Conservation (phyloP, 257 asterid species). For the Solanum microdontum region DNA sequence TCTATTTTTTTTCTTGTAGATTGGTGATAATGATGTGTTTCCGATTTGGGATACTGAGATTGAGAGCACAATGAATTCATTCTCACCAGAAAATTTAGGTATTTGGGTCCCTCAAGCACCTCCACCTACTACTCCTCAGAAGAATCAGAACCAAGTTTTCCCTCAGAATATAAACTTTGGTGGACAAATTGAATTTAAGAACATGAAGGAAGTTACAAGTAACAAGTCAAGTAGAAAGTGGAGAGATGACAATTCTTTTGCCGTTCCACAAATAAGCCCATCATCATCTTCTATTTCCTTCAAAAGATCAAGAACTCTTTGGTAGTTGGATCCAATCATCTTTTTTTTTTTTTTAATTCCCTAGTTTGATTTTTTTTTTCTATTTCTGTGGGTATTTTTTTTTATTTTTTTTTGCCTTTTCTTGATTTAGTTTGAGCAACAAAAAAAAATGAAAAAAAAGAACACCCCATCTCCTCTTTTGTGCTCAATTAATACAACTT, state of each 20-base stretch:
- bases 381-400: no score
- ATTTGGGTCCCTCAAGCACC: conserved; percentile 65
- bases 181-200: conserved; percentile 27
- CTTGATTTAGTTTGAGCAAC: neutral
- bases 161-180: conserved; percentile 22
- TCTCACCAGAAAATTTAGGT: conserved; percentile 32
- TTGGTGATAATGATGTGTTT: conserved; percentile 28
- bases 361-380: neutral
- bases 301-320: conserved; percentile 41
- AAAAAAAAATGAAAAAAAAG: neutral
- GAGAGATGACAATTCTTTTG: conserved; percentile 45
- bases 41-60: conserved; percentile 45
- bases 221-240: conserved; percentile 32
- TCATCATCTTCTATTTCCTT: conserved; percentile 14
- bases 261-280: conserved; percentile 76
- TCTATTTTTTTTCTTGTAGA: conserved; percentile 17
- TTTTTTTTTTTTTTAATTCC: rapidly evolving
- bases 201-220: conserved; percentile 18
- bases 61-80: conserved; percentile 13
- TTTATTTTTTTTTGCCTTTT: neutral
- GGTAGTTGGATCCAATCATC: conserved; percentile 10
- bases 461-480: neutral
- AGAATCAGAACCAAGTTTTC: conserved; percentile 22
- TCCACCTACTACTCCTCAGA: conserved; percentile 3
- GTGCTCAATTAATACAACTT: neutral